Evolutionary conservation across 75 land plant species (phyloP), one percentile per base, ranked within the genome.

Genomic region (Cupressus sempervirens): DNA sequence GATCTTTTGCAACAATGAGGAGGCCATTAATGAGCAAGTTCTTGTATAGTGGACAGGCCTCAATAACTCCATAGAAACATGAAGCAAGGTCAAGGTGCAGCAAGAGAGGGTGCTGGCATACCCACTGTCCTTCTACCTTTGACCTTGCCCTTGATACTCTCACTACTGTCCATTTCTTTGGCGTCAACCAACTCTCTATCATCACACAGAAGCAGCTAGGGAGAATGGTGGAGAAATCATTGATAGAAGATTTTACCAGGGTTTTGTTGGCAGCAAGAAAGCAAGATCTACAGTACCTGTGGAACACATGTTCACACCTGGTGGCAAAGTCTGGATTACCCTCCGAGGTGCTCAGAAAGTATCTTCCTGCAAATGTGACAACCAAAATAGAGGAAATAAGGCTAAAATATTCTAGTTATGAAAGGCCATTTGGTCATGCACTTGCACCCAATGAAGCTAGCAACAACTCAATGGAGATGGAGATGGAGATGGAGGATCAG

Each of bases 241-340:
- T 95, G 40, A 93, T 95, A 38, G 95, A 96, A 45, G 97, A 96
- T 70, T 95, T 95, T 72, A 97, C 95, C 95, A 94, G 93, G 65
- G 94, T 97, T 7, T 86, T 97, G 23, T 86, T 95, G 65, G 93
- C 94, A 8, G 94, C 99, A 34, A 84, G 96, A 88, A 95, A 94
- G 85, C 97, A 97, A 85, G 97, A 94, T 62, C 87, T 92, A 86
- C 94, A 89, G 80, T 62, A 62, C n/a, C 67, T 62, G 8, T 97
- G 99, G 99, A 86, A 91, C 7, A 91, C 93, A 18, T 97, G 97
- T 81, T 97, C 97, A 12, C 93, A 93, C 85, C 91, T 94, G 1
- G 99, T 97, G 8, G 97, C 99, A 20, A 94, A 96, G 85, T 97
- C 97, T 0, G 97, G 97, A 40, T 90, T 97, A 46, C 93, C 94